These are phyloP conservation scores for Cladosporium halotolerans DNA, from an alignment of 2,329 filamentous ascomycete species.

Conservation along the genomic window DNA sequence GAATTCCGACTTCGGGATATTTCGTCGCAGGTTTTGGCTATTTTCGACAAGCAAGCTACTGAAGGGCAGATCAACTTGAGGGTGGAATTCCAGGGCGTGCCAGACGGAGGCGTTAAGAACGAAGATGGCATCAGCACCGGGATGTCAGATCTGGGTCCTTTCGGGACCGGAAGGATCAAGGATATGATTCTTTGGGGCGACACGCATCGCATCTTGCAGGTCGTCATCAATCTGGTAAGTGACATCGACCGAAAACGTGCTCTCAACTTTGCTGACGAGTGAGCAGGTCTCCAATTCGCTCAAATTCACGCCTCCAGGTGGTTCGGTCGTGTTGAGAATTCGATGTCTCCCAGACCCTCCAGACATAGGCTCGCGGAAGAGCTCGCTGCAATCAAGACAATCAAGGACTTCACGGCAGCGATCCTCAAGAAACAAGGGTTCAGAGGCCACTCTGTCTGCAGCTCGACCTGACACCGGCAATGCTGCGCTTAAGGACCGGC, in stretches of 20 bases:
- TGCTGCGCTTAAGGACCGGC: constrained; percentile 4
- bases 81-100: constrained; percentile 59
- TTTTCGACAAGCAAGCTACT: constrained; percentile 83
- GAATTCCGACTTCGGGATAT: constrained; percentile 84
- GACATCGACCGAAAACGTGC: not conserved
- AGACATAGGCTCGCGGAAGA: constrained; percentile 38
- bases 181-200: constrained; percentile 92
- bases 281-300: constrained; percentile 74
- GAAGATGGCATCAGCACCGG: not conserved
- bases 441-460: not conserved
- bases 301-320: constrained; percentile 78
- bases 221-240: constrained; percentile 71
- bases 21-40: constrained; percentile 71
- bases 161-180: constrained; percentile 57
- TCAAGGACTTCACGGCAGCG: constrained; percentile 16
- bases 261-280: not conserved
- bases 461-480: not conserved
- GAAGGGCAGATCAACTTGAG: constrained; percentile 70
- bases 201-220: constrained; percentile 80
- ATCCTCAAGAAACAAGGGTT: constrained; percentile 11
- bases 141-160: constrained; percentile 44
- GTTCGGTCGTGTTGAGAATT: constrained; percentile 70
- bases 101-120: not conserved
- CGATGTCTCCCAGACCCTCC: constrained; percentile 61
- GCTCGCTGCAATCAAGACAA: constrained; percentile 29